Evolutionary conservation across 805 yeast species (phyloP).

Genomic region (Starmerella khaoyaiensis): DNA sequence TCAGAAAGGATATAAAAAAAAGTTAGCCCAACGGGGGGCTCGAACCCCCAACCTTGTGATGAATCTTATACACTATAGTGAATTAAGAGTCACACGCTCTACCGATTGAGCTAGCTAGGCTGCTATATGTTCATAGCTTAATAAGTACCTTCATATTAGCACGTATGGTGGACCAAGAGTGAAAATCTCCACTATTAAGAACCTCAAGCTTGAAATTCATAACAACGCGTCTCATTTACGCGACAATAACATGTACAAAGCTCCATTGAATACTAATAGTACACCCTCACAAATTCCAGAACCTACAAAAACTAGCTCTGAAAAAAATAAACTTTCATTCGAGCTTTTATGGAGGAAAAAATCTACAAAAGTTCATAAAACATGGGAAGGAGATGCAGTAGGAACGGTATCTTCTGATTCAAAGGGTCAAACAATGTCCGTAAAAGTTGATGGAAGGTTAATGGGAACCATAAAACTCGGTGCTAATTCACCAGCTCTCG

Average conservation of each 20-base stretch:
- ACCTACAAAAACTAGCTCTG: too few relatives aligned
- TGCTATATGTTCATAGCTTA: too few relatives aligned
- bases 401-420: constrained; percentile 5
- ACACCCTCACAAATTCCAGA: not conserved
- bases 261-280: not conserved
- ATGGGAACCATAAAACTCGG: constrained; percentile 23
- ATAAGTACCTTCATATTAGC: too few relatives aligned
- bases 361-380: constrained; percentile 65
- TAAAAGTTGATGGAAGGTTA: constrained; percentile 22
- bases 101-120: constrained; percentile 23
- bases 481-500: constrained; percentile 3
- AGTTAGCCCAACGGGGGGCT: constrained; percentile 21
- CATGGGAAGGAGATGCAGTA: constrained; percentile 90
- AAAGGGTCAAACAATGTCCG: not conserved
- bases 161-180: too few relatives aligned
- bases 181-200: too few relatives aligned
- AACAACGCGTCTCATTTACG: not conserved
- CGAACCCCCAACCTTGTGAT: constrained; percentile 23
- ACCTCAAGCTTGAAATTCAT: too few relatives aligned
- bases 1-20: constrained; percentile 8
- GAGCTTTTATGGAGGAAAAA: constrained; percentile 56
- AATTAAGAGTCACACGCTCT: constrained; percentile 22
- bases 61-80: constrained; percentile 12
- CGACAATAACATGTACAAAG: constrained; percentile 1
- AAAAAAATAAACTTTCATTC: not conserved